Base-by-base conservation (phyloP, 345 rosid species). In the Mercurialis annua region DNA sequence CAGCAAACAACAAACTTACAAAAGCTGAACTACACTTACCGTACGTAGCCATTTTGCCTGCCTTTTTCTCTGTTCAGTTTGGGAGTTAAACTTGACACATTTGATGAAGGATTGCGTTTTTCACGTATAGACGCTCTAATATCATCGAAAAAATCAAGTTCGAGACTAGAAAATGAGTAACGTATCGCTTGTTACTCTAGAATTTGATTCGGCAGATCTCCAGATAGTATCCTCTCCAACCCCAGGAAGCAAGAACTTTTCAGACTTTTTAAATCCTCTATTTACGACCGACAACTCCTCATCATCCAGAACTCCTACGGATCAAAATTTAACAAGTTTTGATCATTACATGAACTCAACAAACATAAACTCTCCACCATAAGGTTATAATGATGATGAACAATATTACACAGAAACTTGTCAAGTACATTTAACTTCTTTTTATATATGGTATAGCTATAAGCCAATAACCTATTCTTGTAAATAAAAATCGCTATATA, bases 241-340 rank as follows among this genome's bases (percentile, higher is more conserved):
- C 44, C 62, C 73, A 20, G 81, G 77, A 70, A 67, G 61, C 31
- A 27, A 0, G 55, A 42, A 30, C 20, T 8, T 46, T 60, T 66
- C 81, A 27, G 72, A 72, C 44, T 63, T 76, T 59, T 49, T 76
- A 40, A 55, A 85, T 44, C 85, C 81, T 69, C 68, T 72, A 59
- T 85, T 85, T 11, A 81, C 70, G 29, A 79, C 47, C 42, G 62
- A 71, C 59, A 83, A 64, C 62, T 83, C 90, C 69, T 81, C 87
- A 3, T 75, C 76, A 63, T 79, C 71, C 81, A 85, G 69, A 62
- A 85, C 77, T 49, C 89, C 89, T 85, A 33, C 12, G 55, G 50
- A 17, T 18, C 3, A 18, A 38, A 9, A n/a, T n/a, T n/a, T n/a
- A n/a, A n/a, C n/a, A 18, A 64, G n/a, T 17, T 16, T 47, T 36